Evolutionary conservation across 192 early-diverging fungal genomes (phyloP).

Genomic region (Pilaira anomala): DNA sequence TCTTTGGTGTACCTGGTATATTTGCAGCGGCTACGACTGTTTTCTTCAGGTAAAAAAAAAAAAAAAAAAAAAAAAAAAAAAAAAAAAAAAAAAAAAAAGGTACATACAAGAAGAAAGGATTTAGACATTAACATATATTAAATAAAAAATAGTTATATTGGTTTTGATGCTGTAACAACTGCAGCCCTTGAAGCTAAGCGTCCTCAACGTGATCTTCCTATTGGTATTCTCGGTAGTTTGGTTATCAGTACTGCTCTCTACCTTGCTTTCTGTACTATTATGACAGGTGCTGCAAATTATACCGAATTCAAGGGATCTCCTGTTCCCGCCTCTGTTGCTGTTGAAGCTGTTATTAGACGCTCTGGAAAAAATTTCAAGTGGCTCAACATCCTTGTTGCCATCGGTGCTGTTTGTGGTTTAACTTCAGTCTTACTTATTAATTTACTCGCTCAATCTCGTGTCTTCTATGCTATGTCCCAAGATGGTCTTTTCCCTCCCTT

Average conservation of each 20-base stretch:
- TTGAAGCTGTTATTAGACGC: conserved; percentile 20
- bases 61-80: no score
- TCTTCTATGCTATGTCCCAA: conserved; percentile 82
- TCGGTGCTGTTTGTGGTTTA: conserved; percentile 78
- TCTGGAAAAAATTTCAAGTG: conserved; percentile 50
- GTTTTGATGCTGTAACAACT: conserved; percentile 87
- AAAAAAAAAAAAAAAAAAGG: no score
- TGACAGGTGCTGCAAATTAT: conserved; percentile 74
- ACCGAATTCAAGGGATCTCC: conserved; percentile 38
- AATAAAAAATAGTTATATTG: conserved; percentile 62
- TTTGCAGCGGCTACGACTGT: conserved; percentile 72
- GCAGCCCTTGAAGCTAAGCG: conserved; percentile 79
- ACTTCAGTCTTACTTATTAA: conserved; percentile 74
- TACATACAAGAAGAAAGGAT: no score
- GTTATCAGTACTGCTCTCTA: conserved; percentile 78
- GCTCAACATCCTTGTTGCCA: conserved; percentile 72
- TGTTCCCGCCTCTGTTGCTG: conserved; percentile 56
- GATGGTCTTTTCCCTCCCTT: conserved; percentile 80
- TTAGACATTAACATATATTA: no score
- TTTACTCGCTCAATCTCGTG: conserved; percentile 82
- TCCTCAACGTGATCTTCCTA: conserved; percentile 77
- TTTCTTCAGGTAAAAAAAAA: conserved; percentile 47
- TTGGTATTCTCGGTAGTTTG: conserved; percentile 83
- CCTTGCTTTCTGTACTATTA: conserved; percentile 60
- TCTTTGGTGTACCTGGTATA: conserved; percentile 69